These are phyloP conservation scores for Vanilla planifolia DNA, from an alignment of 106 monocot species.

Conservation along the genomic window DNA sequence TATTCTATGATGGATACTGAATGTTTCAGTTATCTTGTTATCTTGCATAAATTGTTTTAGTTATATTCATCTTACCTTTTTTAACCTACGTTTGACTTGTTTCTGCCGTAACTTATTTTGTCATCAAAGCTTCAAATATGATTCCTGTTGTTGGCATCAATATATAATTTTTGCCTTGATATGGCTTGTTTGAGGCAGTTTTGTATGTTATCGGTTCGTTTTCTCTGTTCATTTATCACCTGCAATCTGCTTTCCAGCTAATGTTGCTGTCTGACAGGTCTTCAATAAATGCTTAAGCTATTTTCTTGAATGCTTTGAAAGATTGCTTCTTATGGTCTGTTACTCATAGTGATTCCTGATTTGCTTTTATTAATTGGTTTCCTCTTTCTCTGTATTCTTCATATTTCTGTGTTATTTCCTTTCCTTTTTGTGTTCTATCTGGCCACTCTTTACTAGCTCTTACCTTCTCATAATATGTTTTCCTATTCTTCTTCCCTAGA, in stretches of 20 bases:
- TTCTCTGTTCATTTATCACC: neutral
- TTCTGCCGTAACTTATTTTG: neutral
- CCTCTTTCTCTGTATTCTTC: too few relatives aligned
- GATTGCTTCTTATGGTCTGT: too few relatives aligned
- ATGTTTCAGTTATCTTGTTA: neutral
- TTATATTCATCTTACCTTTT: neutral
- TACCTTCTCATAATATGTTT: too few relatives aligned
- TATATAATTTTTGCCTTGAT: neutral
- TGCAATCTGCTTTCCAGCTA: too few relatives aligned
- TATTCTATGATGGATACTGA: too few relatives aligned
- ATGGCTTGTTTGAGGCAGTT: slow-evolving; percentile 2
- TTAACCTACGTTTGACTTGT: slow-evolving; percentile 2
- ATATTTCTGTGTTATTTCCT: neutral
- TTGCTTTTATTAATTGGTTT: too few relatives aligned
- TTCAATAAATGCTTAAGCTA: too few relatives aligned
- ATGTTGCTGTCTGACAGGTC: neutral
- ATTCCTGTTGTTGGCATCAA: slow-evolving; percentile 5
- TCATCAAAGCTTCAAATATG: neutral
- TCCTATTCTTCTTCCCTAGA: neutral
- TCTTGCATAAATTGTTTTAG: neutral
- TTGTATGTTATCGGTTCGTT: too few relatives aligned
- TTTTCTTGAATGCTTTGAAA: too few relatives aligned
- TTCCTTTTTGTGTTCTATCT: too few relatives aligned
- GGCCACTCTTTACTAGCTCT: too few relatives aligned
- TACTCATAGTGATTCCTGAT: too few relatives aligned